Conservation (phyloP, 805 yeast species). For the Candida lessepsii region DNA sequence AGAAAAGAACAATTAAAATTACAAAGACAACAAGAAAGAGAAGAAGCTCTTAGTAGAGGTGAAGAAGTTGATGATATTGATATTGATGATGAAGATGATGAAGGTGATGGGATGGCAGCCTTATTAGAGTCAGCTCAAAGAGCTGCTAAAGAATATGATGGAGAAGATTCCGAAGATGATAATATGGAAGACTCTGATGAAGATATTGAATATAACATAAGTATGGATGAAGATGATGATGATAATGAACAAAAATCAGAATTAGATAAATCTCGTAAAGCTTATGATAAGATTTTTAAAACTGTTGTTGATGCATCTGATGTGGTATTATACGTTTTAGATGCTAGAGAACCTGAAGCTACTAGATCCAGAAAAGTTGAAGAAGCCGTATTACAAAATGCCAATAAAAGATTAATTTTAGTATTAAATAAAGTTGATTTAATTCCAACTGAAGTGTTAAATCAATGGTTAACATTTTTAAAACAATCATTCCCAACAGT, state of each 20-base stretch:
- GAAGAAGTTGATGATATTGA: constrained; percentile 36
- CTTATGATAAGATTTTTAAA: constrained; percentile 91
- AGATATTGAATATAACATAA: constrained; percentile 36
- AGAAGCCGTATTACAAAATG: constrained; percentile 77
- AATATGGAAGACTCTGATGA: constrained; percentile 33
- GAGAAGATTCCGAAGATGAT: constrained; percentile 43
- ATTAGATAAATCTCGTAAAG: constrained; percentile 76
- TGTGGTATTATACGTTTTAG: constrained; percentile 88
- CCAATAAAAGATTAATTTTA: constrained; percentile 80
- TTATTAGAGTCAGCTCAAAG: constrained; percentile 84
- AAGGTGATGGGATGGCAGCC: constrained; percentile 67
- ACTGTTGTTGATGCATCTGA: constrained; percentile 91
- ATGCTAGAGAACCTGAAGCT: constrained; percentile 95
- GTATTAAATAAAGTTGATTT: constrained; percentile 90
- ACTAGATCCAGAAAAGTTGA: constrained; percentile 92
- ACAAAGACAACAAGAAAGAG: constrained; percentile 49
- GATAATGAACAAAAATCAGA: constrained; percentile 46
- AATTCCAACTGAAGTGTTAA: constrained; percentile 79
- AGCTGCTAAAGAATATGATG: constrained; percentile 76
- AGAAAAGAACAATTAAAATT: constrained; percentile 49
- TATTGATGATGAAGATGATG: constrained; percentile 38
- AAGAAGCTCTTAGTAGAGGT: constrained; percentile 38
- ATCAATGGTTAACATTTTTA: constrained; percentile 79
- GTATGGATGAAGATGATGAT: constrained; percentile 22
- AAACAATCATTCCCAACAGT: constrained; percentile 86